Evolutionary conservation across 2,329 filamentous ascomycete genomes (phyloP), one percentile per base, ranked within the genome.

Genomic region (Talaromyces verruculosus): DNA sequence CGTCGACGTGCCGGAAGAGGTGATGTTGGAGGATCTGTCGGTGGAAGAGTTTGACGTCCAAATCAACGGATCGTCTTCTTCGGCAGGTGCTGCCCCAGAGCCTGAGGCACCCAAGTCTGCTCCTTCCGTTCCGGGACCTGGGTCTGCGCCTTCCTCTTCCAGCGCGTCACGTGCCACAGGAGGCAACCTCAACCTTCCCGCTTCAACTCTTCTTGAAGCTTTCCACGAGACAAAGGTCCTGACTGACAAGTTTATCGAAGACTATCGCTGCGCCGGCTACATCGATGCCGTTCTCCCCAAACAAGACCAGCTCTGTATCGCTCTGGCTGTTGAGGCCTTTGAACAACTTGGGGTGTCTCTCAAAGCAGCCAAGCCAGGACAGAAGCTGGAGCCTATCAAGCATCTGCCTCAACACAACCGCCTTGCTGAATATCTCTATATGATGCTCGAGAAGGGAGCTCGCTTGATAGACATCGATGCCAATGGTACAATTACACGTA

Each of bases 401-500:
- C 66, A 72, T 59, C 43, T 66, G 0, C 68, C 72, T 0, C 25
- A 75, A 43, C 77, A 79, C 63, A 35, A 66, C 0, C 71, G 69
- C 7, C 65, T 80, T 6, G 69, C 75, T 10, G 67, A 74, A 0
- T 76, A 73, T 43, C 67, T 80, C 1, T 80, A 79, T 65, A 61
- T 66, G 7, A 69, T 79, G 30, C 69, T 81, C 0, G 73, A 70
- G 33, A 65, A 73, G 45, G 76, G 76, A 28, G 72, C 73, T 3
- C 69, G 73, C 0, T 59, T 80, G 6, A 69, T 80, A 17, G 68
- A 77, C n/a, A 37, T 76, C 6, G 66, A 73, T n/a, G 70, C 65
- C 7, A 71, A 68, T 2, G 58, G 57, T 1, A 51, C 63, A 10
- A 71, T 75, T n/a, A 75, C 67, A 10, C 75, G 78, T 7, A 79